Percentiles rank a stretch among this genome's conserved stretches.
Conservation (phyloP, 1,139 yeast genomes). For the Nematodospora anomalae region DNA sequence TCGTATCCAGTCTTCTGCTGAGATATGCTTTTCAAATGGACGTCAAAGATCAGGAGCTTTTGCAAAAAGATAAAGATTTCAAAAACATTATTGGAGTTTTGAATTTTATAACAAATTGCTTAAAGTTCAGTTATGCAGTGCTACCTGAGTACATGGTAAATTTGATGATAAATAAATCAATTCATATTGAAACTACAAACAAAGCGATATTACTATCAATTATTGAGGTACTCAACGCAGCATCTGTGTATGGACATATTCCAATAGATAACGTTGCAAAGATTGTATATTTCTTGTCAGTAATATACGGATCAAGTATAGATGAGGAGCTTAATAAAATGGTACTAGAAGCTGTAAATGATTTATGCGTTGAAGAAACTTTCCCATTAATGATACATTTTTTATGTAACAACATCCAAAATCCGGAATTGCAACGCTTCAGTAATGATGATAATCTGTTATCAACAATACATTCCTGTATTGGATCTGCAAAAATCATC, state of each 20-base stretch:
- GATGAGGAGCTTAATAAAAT: slow-evolving; percentile 36
- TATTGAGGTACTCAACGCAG: slow-evolving; percentile 46
- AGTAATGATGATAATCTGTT: slow-evolving; percentile 14
- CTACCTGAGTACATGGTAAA: slow-evolving; percentile 43
- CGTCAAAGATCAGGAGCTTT: slow-evolving; percentile 8
- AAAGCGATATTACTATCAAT: slow-evolving; percentile 39
- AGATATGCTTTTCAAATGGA: slow-evolving; percentile 10
- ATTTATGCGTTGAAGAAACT: slow-evolving; percentile 23
- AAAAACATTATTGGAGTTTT: slow-evolving; percentile 27
- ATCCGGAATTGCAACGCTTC: slow-evolving; percentile 26
- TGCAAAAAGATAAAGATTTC: slow-evolving; percentile 15
- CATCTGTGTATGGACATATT: slow-evolving; percentile 48
- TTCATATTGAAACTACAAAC: slow-evolving; percentile 47
- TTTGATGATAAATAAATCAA: slow-evolving; percentile 31
- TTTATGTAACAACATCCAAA: slow-evolving; percentile 28
- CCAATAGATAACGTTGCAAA: slow-evolving; percentile 42
- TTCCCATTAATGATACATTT: slow-evolving; percentile 21
- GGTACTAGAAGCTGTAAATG: slow-evolving; percentile 36
- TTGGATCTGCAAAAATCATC: slow-evolving; percentile 49
- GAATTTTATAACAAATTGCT: slow-evolving; percentile 41
- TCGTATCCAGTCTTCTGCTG: slow-evolving; percentile 16
- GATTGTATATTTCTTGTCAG: slow-evolving; percentile 48
- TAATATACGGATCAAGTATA: slow-evolving; percentile 33
- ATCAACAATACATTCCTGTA: slow-evolving; percentile 33
- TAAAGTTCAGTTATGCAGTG: slow-evolving; percentile 48